Evolutionary conservation across 768 basidiomycete species (phyloP).

Genomic region (Leccinum disarticulatum): DNA sequence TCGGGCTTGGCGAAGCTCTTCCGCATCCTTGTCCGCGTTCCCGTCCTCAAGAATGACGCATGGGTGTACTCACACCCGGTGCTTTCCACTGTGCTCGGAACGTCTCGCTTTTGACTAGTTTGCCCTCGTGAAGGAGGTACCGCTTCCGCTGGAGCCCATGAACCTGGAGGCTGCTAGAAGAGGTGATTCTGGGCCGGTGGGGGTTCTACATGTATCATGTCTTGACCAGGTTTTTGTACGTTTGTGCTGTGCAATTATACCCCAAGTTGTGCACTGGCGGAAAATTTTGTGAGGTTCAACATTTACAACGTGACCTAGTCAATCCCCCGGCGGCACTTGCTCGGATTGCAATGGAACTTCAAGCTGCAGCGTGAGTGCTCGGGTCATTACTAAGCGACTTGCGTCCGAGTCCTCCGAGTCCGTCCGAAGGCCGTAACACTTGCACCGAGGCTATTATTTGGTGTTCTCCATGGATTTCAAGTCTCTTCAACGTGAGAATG

Average conservation of each 20-base stretch:
- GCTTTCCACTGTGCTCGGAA: slow-evolving; percentile 32
- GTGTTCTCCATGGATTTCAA: neutral
- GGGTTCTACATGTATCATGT: slow-evolving; percentile 37
- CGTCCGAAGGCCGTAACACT: too few relatives aligned
- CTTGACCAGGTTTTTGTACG: neutral
- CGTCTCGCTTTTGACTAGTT: slow-evolving; percentile 46
- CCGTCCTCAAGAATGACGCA: slow-evolving; percentile 74
- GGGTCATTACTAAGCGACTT: too few relatives aligned
- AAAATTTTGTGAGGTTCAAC: too few relatives aligned
- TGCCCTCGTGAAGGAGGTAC: slow-evolving; percentile 54
- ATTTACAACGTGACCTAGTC: too few relatives aligned
- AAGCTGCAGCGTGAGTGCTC: too few relatives aligned
- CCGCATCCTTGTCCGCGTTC: slow-evolving; percentile 94
- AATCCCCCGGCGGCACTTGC: too few relatives aligned
- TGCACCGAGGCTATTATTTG: too few relatives aligned
- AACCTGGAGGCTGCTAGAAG: slow-evolving; percentile 42
- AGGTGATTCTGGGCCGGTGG: slow-evolving; percentile 30
- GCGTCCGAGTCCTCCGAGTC: too few relatives aligned
- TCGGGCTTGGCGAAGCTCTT: slow-evolving; percentile 82
- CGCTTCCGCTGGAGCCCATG: slow-evolving; percentile 76
- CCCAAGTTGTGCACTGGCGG: neutral
- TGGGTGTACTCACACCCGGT: slow-evolving; percentile 37
- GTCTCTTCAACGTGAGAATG: neutral
- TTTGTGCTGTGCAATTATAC: neutral
- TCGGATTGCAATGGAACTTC: too few relatives aligned